A percentile compares a stretch with the other conserved stretches of the same genome.
phyloP scores from a whole-genome alignment of 2,329 filamentous ascomycete genomes.

The Purpureocillium takamizusanense region DNA sequence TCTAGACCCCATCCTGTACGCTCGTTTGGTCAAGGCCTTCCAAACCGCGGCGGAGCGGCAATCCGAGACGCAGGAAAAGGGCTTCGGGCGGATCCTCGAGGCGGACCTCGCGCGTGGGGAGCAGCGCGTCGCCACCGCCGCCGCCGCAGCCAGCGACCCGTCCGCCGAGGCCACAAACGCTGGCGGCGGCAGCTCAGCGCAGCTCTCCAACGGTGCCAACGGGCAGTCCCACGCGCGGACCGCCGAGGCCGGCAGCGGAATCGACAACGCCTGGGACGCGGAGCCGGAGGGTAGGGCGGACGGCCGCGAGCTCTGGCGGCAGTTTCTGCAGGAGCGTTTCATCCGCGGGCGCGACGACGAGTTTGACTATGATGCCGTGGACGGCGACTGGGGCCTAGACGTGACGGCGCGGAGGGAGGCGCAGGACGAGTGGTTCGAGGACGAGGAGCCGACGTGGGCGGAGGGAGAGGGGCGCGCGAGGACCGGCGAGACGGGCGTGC shows the following conservation, averaged over 20 bases:
- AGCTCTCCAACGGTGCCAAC: conserved; percentile 30
- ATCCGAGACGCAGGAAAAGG: conserved; percentile 62
- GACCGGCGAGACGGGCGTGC: conserved; percentile 58
- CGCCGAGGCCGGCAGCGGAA: neutral
- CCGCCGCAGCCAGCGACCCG: conserved; percentile 7
- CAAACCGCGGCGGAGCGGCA: conserved; percentile 66
- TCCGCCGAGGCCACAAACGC: neutral
- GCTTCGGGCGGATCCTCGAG: conserved; percentile 71
- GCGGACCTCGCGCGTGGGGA: conserved; percentile 70
- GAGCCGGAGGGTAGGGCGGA: conserved; percentile 43
- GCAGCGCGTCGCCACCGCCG: conserved; percentile 56
- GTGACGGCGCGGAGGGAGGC: conserved; percentile 47
- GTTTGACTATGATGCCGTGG: conserved; percentile 67
- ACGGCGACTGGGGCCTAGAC: conserved; percentile 65
- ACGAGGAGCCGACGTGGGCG: conserved; percentile 63
- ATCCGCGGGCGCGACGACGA: conserved; percentile 66
- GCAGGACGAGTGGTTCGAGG: conserved; percentile 73
- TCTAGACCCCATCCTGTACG: conserved; percentile 79
- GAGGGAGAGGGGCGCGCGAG: conserved; percentile 27
- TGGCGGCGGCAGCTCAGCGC: conserved; percentile 11
- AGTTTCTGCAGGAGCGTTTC: conserved; percentile 67
- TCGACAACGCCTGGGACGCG: conserved; percentile 16
- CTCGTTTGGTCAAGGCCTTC: conserved; percentile 68
- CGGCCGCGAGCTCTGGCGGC: conserved; percentile 59
- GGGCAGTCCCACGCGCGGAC: conserved; percentile 20